Percentiles rank a stretch among this genome's conserved stretches.
phyloP scores from a whole-genome alignment of 2,329 filamentous ascomycete species.

The Cercospora sp. region DNA sequence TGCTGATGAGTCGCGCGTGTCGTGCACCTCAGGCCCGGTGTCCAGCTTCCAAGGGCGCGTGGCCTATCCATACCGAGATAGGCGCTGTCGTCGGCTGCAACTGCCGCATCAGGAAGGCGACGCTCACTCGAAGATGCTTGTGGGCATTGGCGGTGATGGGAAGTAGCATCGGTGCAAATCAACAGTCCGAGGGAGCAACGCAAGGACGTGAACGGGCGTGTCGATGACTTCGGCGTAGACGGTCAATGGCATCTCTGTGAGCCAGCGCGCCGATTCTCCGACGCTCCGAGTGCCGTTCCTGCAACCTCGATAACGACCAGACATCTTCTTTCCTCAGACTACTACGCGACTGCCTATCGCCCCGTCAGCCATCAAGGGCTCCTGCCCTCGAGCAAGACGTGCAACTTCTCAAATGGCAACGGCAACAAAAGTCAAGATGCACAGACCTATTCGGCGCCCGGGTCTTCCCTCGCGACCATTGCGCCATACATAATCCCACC shows the following conservation, averaged over 20 bases:
- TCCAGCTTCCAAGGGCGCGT: background rate
- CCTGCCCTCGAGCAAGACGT: background rate
- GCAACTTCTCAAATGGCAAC: background rate
- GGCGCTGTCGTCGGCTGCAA: background rate
- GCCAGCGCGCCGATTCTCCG: background rate
- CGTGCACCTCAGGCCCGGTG: background rate
- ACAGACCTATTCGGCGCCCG: background rate
- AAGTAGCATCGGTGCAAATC: background rate
- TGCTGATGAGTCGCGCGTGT: background rate
- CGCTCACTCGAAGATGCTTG: background rate
- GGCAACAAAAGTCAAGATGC: background rate
- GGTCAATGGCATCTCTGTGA: background rate
- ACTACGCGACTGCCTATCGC: background rate
- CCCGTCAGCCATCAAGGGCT: background rate
- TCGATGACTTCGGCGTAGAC: background rate
- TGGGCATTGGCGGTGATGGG: background rate
- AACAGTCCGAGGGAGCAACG: background rate
- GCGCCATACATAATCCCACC: background rate
- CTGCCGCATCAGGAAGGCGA: background rate
- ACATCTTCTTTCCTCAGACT: background rate
- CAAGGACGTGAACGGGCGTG: background rate
- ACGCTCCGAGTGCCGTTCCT: background rate
- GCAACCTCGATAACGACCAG: background rate
- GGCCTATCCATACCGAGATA: background rate
- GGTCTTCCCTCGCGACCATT: background rate